Evolutionary conservation across 352 stramenopile species (phyloP), one percentile per base, ranked within the genome.

Genomic region (Globisporangium echinulatum): DNA sequence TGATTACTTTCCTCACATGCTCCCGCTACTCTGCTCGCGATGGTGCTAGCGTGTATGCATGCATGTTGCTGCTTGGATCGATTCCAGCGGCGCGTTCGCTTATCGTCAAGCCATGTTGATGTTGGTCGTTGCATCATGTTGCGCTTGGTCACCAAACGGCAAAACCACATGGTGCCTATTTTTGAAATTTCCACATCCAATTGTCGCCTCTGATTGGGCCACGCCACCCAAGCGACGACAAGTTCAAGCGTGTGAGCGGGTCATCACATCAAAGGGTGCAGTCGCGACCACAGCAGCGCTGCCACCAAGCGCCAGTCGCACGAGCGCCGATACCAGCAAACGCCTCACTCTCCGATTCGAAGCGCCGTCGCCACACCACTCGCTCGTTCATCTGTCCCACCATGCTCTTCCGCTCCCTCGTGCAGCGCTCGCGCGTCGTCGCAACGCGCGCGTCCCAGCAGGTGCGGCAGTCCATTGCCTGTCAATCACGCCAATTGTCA

Each of bases 391-490:
- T 39, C 7, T 15, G 13, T 15, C 2, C 9, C 9, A 9, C 33
- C 2, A 63, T 63, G 58, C 52, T 56, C 48, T 65, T 61, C 37
- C 53, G 53, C 52, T 56, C 40, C 44, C 58, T 55, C 9, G 36
- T 61, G 11, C 52, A 61, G 25, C 54, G 52, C 15, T 61, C 46
- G 38, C 48, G 55, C 58, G 36, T 17, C 13, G 33, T 36, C 8
- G 42, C 58, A 2, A 48, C 25, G 33, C 54, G 54, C 54, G 15
- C 54, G 42, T 52, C 9, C 10, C 40, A 40, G 40, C 58, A 44
- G 13, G 49, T 51, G 38, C 58, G 40, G 39, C 19, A 25, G 19
- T 25, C 1, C 19, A 1, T 25, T 25, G 19, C 19, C 19, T 25
- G 19, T 25, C 19, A 2, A 2, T 25, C 19, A 25, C 19, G 44